Percentiles rank a stretch among this genome's conserved stretches.
Evolutionary conservation across 331 rosid species (phyloP).

Genomic region (Rhamnella rubrinervis): DNA sequence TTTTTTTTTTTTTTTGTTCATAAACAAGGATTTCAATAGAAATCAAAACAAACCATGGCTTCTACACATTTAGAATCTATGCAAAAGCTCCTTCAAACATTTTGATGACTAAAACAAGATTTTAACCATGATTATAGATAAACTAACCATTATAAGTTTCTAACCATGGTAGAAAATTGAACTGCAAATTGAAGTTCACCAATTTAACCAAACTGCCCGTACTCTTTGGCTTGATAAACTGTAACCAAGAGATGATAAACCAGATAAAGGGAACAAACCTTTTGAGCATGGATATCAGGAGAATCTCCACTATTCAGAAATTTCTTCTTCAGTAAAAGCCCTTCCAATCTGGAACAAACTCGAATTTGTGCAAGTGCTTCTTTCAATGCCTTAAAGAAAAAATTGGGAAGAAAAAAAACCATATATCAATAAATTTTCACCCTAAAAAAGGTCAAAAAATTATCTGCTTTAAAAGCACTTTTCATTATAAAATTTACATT

Average conservation of each 20-base stretch:
- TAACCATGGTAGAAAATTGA: too few species aligned
- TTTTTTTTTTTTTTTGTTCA: too few species aligned
- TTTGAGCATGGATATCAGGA: constrained; percentile 81
- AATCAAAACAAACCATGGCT: too few species aligned
- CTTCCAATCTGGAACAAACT: constrained; percentile 87
- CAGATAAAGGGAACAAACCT: constrained; percentile 47
- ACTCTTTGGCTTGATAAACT: background rate
- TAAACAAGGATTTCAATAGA: too few species aligned
- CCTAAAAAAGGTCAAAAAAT: background rate
- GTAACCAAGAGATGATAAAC: background rate
- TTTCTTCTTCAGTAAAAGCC: constrained; percentile 71
- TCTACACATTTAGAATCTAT: too few species aligned
- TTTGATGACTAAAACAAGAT: too few species aligned
- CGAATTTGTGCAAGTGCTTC: constrained; percentile 78
- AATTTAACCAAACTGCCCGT: background rate
- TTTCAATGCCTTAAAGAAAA: constrained; percentile 66
- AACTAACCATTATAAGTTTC: too few species aligned
- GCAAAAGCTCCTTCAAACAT: too few species aligned
- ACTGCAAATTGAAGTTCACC: too few species aligned
- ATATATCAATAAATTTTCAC: constrained; percentile 14
- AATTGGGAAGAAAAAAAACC: constrained; percentile 19
- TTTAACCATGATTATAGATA: too few species aligned
- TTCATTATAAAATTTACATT: too few species aligned
- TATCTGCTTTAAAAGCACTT: background rate
- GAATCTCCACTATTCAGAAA: constrained; percentile 69